Base-by-base conservation (phyloP, 1,139 yeast genomes). In the Sugiyamaella castrensis region DNA sequence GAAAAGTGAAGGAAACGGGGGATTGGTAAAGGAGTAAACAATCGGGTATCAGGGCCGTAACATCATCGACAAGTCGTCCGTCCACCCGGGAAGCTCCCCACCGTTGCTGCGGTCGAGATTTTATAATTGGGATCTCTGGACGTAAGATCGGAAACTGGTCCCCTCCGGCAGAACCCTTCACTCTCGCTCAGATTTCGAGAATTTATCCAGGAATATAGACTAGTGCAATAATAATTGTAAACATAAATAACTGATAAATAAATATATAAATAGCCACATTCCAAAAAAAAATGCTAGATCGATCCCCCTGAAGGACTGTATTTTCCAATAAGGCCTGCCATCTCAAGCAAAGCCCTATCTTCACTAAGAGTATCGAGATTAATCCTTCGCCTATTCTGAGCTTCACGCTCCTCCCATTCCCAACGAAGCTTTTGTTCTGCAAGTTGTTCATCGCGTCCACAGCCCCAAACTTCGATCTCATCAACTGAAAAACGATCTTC, bases 321-420 rank as follows among this genome's bases (percentile, higher is more conserved):
- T 48, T 82, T 81, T 0, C 96, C 96, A 6, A 88, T 81, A 9
- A 91, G 64, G 0, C 98, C 98, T 0, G 88, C 98, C 91, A 91
- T 79, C 58, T 89, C 97, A 57, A 91, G 69, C 46, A 91, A 72
- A 1, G 96, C 96, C 43, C 91, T 70, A 48, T 89, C 96, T 59
- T 89, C 97, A 1, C 84, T 87, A 59, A 86, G 63, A 50, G 75
- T 79, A 49, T 77, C 75, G 36, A 82, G 53, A 60, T 88, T 87
- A 3, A 89, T 79, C 32, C 78, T 74, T 60, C 83, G 87, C 49
- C 97, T 73, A 31, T 88, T 82, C 57, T 80, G 78, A 0, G 95
- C 95, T 63, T 87, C 96, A 45, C 81, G 75, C 60, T 85, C 85
- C 63, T 91, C 97, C 96, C 96, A 88, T 60, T 84, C 91, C 94